These are phyloP conservation scores for Drechmeria coniospora DNA, from an alignment of 2,329 filamentous ascomycete genomes.

Conservation along the genomic window DNA sequence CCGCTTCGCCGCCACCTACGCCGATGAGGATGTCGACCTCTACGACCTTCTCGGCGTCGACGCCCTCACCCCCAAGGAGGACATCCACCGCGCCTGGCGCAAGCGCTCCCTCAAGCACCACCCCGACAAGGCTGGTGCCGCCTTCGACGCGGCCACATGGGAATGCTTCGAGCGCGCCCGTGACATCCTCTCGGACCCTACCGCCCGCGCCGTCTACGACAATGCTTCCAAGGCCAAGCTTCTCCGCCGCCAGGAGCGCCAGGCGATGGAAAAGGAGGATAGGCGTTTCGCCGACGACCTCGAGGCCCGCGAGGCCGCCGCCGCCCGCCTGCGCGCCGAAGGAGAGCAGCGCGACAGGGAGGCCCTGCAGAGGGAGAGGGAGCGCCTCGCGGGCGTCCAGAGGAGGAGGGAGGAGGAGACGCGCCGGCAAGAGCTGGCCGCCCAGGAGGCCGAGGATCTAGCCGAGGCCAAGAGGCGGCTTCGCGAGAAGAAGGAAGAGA, in stretches of 20 bases:
- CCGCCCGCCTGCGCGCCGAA: slow-evolving; percentile 41
- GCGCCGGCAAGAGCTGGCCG: slow-evolving; percentile 18
- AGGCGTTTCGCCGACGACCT: slow-evolving; percentile 74
- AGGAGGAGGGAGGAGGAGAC: slow-evolving; percentile 22
- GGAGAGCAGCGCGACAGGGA: slow-evolving; percentile 20
- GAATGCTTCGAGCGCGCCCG: slow-evolving; percentile 75
- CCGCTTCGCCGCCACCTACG: slow-evolving; percentile 40
- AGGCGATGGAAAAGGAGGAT: slow-evolving; percentile 57
- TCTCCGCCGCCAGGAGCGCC: slow-evolving; percentile 54
- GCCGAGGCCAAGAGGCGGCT: slow-evolving; percentile 21
- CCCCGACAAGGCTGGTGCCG: slow-evolving; percentile 71
- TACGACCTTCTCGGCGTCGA: slow-evolving; percentile 61
- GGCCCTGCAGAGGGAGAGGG: slow-evolving; percentile 21
- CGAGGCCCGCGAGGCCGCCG: slow-evolving; percentile 57
- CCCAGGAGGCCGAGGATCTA: slow-evolving; percentile 22
- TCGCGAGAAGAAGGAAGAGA: slow-evolving; percentile 26
- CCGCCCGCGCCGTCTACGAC: slow-evolving; percentile 64
- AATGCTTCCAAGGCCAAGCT: slow-evolving; percentile 54
- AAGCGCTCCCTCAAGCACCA: slow-evolving; percentile 81
- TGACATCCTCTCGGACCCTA: slow-evolving; percentile 60
- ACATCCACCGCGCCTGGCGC: slow-evolving; percentile 72
- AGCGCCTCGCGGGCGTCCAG: slow-evolving; percentile 20
- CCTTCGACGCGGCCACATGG: slow-evolving; percentile 67
- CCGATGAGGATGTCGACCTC: slow-evolving; percentile 51
- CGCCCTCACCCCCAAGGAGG: slow-evolving; percentile 47